Base-by-base conservation (phyloP, 352 stramenopile species). In the Phytophthora vignae region DNA sequence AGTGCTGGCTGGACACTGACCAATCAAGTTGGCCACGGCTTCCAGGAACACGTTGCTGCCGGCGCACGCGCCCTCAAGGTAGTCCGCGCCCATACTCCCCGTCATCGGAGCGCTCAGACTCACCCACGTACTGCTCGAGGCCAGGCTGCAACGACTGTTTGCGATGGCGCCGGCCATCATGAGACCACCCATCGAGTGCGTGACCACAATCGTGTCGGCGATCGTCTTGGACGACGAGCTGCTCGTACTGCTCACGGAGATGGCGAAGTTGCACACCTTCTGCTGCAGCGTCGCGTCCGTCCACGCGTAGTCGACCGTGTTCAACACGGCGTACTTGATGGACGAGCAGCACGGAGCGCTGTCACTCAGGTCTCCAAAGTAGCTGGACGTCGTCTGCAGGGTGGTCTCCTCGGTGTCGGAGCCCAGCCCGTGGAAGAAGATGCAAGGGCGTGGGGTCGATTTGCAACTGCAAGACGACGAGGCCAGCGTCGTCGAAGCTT, bases 131-230 rank as follows among this genome's bases (percentile, higher is more conserved):
- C 60, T 66, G 36, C 59, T 67, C 9, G 62, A 80, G 17, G 50
- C 73, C 0, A 87, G 58, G 22, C 48, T 67, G 64, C 81, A 88
- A 27, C 69, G 69, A 15, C 67, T 55, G 11, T 73, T 74, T n/a
- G 77, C 77, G 25, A 87, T 40, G 0, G 72, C 72, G 8, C 69
- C 66, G 3, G 15, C 69, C 25, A 77, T 31, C 25, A 78, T 67
- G 33, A 83, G 61, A 11, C 70, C 73, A 11, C 73, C 73, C 69
- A 81, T 81, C 19, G 76, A 83, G 55, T 83, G 73, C n/a, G 64
- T 60, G 9, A 81, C 54, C 3, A 83, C 55, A 52, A 81, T 80
- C 5, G 73, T 69, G 38, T 78, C 55, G 3, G 73, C 65, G 21
- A 77, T 67, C 1, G 60, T 63, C 9, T 61, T 60, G 0, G 61